phyloP scores from a whole-genome alignment of 1,139 yeast species.

The Candida tropicalis region DNA sequence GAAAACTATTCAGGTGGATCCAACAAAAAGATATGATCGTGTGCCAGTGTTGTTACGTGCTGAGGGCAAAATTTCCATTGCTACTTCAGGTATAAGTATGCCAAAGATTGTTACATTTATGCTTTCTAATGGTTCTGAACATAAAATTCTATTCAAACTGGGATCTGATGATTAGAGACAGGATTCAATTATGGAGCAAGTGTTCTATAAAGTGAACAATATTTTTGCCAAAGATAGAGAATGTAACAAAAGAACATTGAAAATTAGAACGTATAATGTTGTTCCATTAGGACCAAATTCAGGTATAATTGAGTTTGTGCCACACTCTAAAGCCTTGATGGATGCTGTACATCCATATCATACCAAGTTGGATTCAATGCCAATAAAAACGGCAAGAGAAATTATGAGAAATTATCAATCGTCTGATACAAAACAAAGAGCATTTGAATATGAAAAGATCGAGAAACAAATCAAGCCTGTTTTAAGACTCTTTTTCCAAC shows the following conservation, averaged over 20 bases:
- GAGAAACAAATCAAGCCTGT: constrained; percentile 63
- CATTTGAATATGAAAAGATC: constrained; percentile 54
- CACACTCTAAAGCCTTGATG: constrained; percentile 69
- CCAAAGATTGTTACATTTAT: constrained; percentile 73
- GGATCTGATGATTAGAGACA: constrained; percentile 92
- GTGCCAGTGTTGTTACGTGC: constrained; percentile 53
- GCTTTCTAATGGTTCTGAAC: constrained; percentile 58
- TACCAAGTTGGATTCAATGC: constrained; percentile 41
- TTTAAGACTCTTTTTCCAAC: constrained; percentile 69
- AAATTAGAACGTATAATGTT: constrained; percentile 83
- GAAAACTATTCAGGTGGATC: constrained; percentile 40
- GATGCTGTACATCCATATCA: constrained; percentile 69
- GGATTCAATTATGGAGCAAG: constrained; percentile 98
- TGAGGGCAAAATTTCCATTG: constrained; percentile 53
- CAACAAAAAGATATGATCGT: constrained; percentile 46
- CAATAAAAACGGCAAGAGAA: constrained; percentile 60
- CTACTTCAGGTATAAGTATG: constrained; percentile 80
- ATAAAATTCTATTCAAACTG: constrained; percentile 70
- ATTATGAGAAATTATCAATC: constrained; percentile 63
- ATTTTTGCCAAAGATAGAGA: constrained; percentile 60
- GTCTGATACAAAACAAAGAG: constrained; percentile 46
- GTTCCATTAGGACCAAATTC: constrained; percentile 86
- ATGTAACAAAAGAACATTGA: constrained; percentile 57
- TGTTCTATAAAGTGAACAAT: constrained; percentile 82
- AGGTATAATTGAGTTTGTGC: constrained; percentile 90